Evolutionary conservation across 805 yeast species (phyloP).

Genomic region (Wickerhamomyces bovis): DNA sequence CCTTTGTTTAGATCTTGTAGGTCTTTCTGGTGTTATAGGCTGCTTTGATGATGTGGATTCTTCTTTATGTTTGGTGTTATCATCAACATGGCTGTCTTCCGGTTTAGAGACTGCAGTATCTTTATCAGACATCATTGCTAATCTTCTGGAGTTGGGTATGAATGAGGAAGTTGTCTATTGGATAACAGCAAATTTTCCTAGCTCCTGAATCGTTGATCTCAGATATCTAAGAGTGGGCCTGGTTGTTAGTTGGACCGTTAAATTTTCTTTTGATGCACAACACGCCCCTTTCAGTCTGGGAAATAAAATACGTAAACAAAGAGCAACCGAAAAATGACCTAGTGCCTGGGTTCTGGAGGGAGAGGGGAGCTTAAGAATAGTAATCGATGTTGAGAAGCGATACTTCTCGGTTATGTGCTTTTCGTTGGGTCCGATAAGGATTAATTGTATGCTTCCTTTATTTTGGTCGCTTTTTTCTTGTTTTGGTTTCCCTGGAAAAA

Average conservation of each 20-base stretch:
- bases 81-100: slow-evolving; percentile 7
- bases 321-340: background rate
- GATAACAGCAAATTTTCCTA: background rate
- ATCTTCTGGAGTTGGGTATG: background rate
- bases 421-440: background rate
- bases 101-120: background rate
- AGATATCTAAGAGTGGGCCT: background rate
- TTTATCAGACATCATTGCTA: background rate
- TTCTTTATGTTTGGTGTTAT: slow-evolving; percentile 4
- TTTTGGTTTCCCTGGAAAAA: background rate
- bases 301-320: background rate
- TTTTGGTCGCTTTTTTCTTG: background rate
- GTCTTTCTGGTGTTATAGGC: slow-evolving; percentile 14
- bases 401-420: background rate
- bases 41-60: background rate
- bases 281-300: background rate
- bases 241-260: background rate
- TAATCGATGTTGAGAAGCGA: background rate
- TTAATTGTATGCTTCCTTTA: background rate
- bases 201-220: background rate
- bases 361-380: background rate
- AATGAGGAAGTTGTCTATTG: background rate
- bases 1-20: background rate
- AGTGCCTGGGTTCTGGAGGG: background rate
- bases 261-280: background rate